Percentiles rank a stretch among this genome's conserved stretches.
Evolutionary conservation across 495 filamentous ascomycete species (phyloP).

Genomic region (Penicillium maclennaniae): DNA sequence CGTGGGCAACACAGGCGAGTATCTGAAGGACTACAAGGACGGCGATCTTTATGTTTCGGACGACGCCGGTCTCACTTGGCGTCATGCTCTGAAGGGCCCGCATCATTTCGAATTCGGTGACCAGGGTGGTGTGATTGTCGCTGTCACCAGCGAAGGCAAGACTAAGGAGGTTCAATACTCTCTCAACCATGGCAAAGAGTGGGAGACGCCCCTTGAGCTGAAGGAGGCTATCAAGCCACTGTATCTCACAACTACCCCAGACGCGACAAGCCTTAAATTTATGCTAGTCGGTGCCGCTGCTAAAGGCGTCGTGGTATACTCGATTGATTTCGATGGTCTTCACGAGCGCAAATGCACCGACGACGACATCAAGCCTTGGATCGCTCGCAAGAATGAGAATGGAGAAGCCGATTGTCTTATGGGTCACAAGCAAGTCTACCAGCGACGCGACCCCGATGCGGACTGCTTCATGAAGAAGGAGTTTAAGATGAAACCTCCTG

Average conservation of each 20-base stretch:
- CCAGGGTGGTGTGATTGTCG: conserved; percentile 80
- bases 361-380: conserved; percentile 82
- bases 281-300: conserved; percentile 56
- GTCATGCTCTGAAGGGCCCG: conserved; percentile 64
- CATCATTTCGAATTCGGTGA: conserved; percentile 96
- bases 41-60: conserved; percentile 84
- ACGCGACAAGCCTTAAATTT: conserved; percentile 89
- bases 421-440: conserved; percentile 86
- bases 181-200: conserved; percentile 78
- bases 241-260: conserved; percentile 77
- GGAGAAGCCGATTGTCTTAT: conserved; percentile 84
- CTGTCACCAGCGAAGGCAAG: conserved; percentile 60
- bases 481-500: conserved; percentile 67
- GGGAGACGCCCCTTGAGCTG: conserved; percentile 59
- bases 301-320: conserved; percentile 54
- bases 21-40: conserved; percentile 60
- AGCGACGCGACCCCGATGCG: conserved; percentile 74
- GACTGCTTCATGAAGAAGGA: conserved; percentile 86
- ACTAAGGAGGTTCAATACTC: conserved; percentile 75
- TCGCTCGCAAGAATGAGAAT: conserved; percentile 73
- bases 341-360: conserved; percentile 78
- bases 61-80: conserved; percentile 86
- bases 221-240: conserved; percentile 58
- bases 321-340: conserved; percentile 77
- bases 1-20: conserved; percentile 78